A percentile compares a stretch with the other conserved stretches of the same genome.
Evolutionary conservation across 2,329 filamentous ascomycete genomes (phyloP).

Genomic region (Chaetomium sp.): DNA sequence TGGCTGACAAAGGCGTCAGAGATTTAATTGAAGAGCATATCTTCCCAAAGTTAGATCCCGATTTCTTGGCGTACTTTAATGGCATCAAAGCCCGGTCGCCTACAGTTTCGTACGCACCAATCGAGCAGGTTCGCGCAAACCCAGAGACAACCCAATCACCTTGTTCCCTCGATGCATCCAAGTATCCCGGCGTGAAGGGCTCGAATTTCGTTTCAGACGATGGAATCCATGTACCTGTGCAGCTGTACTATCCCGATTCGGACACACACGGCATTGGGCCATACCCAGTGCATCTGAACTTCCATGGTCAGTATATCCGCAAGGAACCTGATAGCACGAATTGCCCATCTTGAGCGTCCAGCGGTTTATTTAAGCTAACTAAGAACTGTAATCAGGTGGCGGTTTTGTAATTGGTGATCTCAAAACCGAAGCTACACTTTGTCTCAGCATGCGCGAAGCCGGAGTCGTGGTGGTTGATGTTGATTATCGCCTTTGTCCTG

Average conservation of each 20-base stretch:
- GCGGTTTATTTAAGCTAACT: background rate
- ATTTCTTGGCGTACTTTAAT: slow-evolving; percentile 26
- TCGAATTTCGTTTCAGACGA: slow-evolving; percentile 26
- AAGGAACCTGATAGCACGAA: too few relatives aligned
- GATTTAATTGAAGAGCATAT: slow-evolving; percentile 21
- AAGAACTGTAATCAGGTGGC: slow-evolving; percentile 25
- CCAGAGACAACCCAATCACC: slow-evolving; percentile 25
- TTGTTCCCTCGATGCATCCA: slow-evolving; percentile 26
- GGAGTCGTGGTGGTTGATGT: slow-evolving; percentile 35
- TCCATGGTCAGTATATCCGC: slow-evolving; percentile 31
- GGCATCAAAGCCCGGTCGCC: background rate
- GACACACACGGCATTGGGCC: slow-evolving; percentile 26
- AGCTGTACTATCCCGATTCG: slow-evolving; percentile 31
- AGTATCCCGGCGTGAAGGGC: slow-evolving; percentile 26
- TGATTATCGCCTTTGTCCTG: slow-evolving; percentile 35
- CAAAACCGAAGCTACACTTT: slow-evolving; percentile 29
- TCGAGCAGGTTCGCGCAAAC: slow-evolving; percentile 28
- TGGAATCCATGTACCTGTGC: slow-evolving; percentile 26
- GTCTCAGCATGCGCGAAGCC: slow-evolving; percentile 32
- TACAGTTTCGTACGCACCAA: slow-evolving; percentile 6
- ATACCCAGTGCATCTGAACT: slow-evolving; percentile 32
- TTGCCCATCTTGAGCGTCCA: too few relatives aligned
- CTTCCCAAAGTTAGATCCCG: slow-evolving; percentile 28
- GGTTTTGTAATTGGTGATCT: slow-evolving; percentile 34
- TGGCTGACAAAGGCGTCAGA: background rate